Percentiles rank a stretch among this genome's conserved stretches.
Evolutionary conservation across 805 yeast genomes (phyloP).

Genomic region (Yamadazyma kitorensis): DNA sequence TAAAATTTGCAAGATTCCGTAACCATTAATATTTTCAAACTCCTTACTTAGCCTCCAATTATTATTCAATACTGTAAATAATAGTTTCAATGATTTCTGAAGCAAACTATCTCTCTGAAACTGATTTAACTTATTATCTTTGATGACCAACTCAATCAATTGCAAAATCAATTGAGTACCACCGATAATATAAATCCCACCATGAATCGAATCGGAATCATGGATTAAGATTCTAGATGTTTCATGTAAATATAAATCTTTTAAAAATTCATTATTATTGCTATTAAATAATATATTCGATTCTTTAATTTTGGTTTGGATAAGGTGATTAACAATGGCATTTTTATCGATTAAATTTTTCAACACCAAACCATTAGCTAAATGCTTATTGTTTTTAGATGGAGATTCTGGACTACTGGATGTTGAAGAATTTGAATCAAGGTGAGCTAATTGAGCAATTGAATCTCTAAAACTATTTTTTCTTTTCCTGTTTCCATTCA

Average conservation of each 20-base stretch:
- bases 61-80: constrained; percentile 43
- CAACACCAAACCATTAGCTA: constrained; percentile 9
- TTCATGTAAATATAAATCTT: constrained; percentile 8
- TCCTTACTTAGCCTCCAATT: constrained; percentile 54
- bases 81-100: constrained; percentile 29
- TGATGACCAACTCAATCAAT: constrained; percentile 42
- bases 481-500: constrained; percentile 12
- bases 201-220: constrained; percentile 24
- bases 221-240: constrained; percentile 18
- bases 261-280: constrained; percentile 12
- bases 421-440: background rate
- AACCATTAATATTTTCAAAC: constrained; percentile 60
- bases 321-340: constrained; percentile 13
- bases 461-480: constrained; percentile 10
- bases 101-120: constrained; percentile 20
- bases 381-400: constrained; percentile 1
- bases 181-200: constrained; percentile 45
- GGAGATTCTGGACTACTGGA: background rate
- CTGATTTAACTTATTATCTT: constrained; percentile 4
- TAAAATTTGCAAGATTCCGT: constrained; percentile 53
- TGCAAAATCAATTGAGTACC: constrained; percentile 48
- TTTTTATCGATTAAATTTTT: constrained; percentile 13
- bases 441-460: constrained; percentile 2
- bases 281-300: constrained; percentile 21
- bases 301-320: constrained; percentile 12